A percentile compares a stretch with the other conserved stretches of the same genome.
phyloP scores from a whole-genome alignment of 1,284 basidiomycete genomes.

The Bondarzewia mesenterica region DNA sequence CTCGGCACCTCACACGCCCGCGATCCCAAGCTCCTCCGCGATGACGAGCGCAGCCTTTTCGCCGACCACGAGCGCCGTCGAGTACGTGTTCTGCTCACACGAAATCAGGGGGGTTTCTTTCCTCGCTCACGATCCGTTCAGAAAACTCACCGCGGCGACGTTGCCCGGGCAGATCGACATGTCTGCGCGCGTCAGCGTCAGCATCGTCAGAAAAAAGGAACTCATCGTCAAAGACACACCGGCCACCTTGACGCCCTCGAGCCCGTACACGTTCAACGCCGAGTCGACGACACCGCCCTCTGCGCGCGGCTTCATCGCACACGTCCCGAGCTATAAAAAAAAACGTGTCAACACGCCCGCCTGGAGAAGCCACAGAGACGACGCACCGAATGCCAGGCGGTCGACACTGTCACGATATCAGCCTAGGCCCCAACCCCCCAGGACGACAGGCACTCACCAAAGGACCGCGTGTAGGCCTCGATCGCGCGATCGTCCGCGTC shows the following conservation, averaged over 20 bases:
- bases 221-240: constrained; percentile 12
- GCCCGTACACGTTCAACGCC: constrained; percentile 56
- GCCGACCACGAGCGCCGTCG: constrained; percentile 38
- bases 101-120: neutral
- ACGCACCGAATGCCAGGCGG: constrained; percentile 50
- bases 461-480: constrained; percentile 32
- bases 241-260: constrained; percentile 50
- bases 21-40: constrained; percentile 34
- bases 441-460: constrained; percentile 15
- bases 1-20: constrained; percentile 3
- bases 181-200: constrained; percentile 18
- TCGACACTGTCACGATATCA: constrained; percentile 25
- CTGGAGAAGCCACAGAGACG: neutral
- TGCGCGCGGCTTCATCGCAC: constrained; percentile 55
- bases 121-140: neutral
- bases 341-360: neutral
- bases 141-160: constrained; percentile 25
- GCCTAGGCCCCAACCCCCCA: neutral
- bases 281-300: constrained; percentile 55
- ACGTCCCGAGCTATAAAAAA: constrained; percentile 46
- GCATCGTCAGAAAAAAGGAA: neutral
- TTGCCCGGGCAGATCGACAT: constrained; percentile 40
- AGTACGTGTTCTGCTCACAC: constrained; percentile 34
- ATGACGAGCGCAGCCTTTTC: constrained; percentile 42
- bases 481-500: constrained; percentile 44